Conservation (phyloP, 805 yeast species). For the Saccharomyces paradoxus region DNA sequence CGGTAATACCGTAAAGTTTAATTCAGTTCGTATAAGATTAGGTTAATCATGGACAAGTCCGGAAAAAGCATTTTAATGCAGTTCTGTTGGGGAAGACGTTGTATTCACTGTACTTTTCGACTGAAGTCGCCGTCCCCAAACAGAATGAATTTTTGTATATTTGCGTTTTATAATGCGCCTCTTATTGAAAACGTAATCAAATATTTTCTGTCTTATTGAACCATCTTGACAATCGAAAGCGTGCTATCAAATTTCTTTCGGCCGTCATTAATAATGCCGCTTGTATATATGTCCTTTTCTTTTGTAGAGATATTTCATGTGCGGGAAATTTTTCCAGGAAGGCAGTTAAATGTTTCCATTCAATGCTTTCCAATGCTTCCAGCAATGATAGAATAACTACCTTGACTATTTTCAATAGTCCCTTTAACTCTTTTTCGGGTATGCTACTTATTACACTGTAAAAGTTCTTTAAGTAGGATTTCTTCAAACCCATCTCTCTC, state of each 20-base stretch:
- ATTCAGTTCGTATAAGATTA: background rate
- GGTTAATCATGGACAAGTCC: background rate
- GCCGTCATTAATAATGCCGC: constrained; percentile 12
- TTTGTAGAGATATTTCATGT: background rate
- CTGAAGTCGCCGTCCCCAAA: background rate
- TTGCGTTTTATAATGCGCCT: no score
- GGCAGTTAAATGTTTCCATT: background rate
- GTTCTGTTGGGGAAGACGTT: background rate
- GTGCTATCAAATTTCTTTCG: constrained; percentile 13
- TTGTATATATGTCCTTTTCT: constrained; percentile 11
- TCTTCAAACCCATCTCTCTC: background rate
- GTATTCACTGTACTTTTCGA: background rate
- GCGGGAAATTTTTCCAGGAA: background rate
- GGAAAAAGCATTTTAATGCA: background rate
- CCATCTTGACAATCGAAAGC: constrained; percentile 14
- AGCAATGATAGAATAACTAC: background rate
- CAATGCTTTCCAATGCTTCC: background rate
- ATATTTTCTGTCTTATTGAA: constrained; percentile 6
- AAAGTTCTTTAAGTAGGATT: background rate
- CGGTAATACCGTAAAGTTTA: background rate
- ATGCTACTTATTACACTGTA: background rate
- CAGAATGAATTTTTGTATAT: no score
- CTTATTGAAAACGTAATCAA: background rate
- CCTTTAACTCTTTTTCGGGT: background rate
- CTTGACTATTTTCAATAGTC: background rate